Conservation (phyloP, 495 filamentous ascomycete genomes). For the Acidiella bohemica region DNA sequence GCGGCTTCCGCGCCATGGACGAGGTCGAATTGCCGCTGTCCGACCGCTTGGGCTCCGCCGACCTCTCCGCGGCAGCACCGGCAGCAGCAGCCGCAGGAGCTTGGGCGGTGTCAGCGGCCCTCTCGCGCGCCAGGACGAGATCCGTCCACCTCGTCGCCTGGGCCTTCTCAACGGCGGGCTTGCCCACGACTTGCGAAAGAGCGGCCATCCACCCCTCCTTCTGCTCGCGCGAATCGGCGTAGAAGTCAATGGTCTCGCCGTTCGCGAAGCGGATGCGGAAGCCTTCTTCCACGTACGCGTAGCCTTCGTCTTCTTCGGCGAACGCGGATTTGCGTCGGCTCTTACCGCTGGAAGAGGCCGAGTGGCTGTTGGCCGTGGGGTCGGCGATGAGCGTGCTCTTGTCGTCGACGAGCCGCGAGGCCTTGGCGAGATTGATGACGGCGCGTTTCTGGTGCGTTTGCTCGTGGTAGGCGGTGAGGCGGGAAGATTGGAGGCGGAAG, state of each 20-base stretch:
- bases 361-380: neutral
- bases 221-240: constrained; percentile 70
- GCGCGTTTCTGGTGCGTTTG: constrained; percentile 86
- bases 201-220: constrained; percentile 94
- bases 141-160: constrained; percentile 62
- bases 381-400: constrained; percentile 60
- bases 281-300: constrained; percentile 98
- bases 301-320: constrained; percentile 95
- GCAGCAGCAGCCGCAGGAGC: neutral
- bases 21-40: neutral
- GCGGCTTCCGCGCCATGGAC: too few species aligned
- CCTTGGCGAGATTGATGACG: constrained; percentile 91
- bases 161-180: constrained; percentile 31
- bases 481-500: constrained; percentile 84
- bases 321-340: constrained; percentile 85
- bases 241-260: constrained; percentile 96
- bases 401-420: constrained; percentile 87
- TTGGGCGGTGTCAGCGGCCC: neutral
- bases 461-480: constrained; percentile 92
- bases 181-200: constrained; percentile 71
- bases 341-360: constrained; percentile 41
- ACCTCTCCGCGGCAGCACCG: neutral
- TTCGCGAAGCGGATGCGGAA: constrained; percentile 98
- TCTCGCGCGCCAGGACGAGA: constrained; percentile 46
- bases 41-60: neutral